Evolutionary conservation across 371 early-diverging fungal genomes (phyloP).

Genomic region (Amoeboaphelidium occidentale): DNA sequence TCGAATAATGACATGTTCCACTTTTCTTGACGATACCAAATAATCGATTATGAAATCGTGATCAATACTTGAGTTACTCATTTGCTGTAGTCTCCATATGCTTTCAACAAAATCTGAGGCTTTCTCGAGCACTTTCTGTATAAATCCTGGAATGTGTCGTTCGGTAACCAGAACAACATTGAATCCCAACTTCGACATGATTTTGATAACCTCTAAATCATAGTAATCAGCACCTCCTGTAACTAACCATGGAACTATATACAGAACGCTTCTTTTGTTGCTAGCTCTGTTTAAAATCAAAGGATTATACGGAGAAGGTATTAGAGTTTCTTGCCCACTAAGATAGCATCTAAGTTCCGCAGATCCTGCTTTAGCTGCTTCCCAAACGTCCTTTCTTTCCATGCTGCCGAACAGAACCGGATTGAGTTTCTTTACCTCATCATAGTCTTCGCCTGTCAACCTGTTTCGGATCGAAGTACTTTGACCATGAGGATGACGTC

Average conservation of each 20-base stretch:
- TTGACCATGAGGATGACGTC: slow-evolving; percentile 8
- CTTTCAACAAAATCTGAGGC: too few relatives aligned
- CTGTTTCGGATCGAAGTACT: slow-evolving; percentile 4
- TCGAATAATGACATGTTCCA: too few relatives aligned
- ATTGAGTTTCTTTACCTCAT: slow-evolving; percentile 5
- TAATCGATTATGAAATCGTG: too few relatives aligned
- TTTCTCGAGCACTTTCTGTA: too few relatives aligned
- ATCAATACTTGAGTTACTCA: too few relatives aligned
- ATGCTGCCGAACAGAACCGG: slow-evolving; percentile 9
- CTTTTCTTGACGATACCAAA: too few relatives aligned
- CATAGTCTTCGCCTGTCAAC: not conserved
- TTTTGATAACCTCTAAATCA: slow-evolving; percentile 7
- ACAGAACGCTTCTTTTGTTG: slow-evolving; percentile 3
- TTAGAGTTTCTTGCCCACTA: not conserved
- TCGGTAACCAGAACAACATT: too few relatives aligned
- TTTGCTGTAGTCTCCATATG: too few relatives aligned
- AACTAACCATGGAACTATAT: slow-evolving; percentile 13
- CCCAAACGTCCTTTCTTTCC: slow-evolving; percentile 1
- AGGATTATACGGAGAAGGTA: slow-evolving; percentile 1
- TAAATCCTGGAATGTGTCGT: too few relatives aligned
- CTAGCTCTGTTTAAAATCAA: slow-evolving; percentile 5
- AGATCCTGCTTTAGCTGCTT: slow-evolving; percentile 1
- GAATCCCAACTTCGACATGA: too few relatives aligned
- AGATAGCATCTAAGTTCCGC: not conserved
- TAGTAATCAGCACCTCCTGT: slow-evolving; percentile 13